phyloP scores from a whole-genome alignment of 148 eudicot genomes.

The Camellia sinensis region DNA sequence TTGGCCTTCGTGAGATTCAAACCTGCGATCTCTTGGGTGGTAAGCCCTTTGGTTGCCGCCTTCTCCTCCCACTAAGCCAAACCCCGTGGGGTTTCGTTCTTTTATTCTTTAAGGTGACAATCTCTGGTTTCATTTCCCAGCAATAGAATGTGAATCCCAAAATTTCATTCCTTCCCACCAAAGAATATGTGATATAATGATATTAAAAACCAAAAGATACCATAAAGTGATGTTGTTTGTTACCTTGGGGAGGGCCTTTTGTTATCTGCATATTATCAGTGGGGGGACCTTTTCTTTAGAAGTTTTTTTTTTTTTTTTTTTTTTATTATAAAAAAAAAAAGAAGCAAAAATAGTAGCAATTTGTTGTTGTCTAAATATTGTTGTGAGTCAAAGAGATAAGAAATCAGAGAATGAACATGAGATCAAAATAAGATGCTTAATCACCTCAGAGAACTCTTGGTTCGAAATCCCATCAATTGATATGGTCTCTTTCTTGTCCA shows the following conservation, averaged over 20 bases:
- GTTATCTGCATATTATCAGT: background rate
- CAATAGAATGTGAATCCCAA: background rate
- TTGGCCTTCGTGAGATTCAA: too few species aligned
- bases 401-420: background rate
- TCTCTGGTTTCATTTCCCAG: background rate
- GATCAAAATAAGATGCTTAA: constrained; percentile 13
- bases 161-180: background rate
- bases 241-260: background rate
- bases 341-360: background rate
- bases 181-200: too few species aligned
- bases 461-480: constrained; percentile 73
- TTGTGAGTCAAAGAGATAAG: background rate
- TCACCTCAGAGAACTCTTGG: constrained; percentile 92
- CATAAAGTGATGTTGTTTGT: background rate
- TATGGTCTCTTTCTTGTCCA: constrained; percentile 79
- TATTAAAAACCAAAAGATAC: too few species aligned
- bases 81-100: background rate
- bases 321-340: too few species aligned
- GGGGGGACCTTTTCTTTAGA: background rate
- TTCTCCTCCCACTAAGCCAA: too few species aligned
- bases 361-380: background rate
- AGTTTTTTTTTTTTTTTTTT: background rate
- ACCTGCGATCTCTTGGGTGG: too few species aligned
- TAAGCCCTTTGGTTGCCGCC: too few species aligned
- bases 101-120: background rate